Evolutionary conservation across 352 stramenopile genomes (phyloP), one percentile per base, ranked within the genome.

Genomic region (Hyaloperonospora brassicae): DNA sequence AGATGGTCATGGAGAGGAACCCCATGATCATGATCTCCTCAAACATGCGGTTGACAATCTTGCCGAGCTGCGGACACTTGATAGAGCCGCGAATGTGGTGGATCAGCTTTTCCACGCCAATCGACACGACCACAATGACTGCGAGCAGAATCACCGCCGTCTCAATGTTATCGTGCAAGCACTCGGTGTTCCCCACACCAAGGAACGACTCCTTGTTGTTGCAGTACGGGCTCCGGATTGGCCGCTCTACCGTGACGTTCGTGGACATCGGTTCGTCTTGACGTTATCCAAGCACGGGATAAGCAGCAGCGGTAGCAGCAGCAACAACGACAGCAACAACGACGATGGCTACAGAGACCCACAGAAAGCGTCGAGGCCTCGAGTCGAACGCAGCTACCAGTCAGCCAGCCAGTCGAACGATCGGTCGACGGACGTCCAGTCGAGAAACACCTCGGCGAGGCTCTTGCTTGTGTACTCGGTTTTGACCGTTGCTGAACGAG

Each of bases 21-120:
- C 84, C 84, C 72, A 94, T 73, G 67, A 91, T 87, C 81, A 92
- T 90, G 23, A 94, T 68, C 50, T 94, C 84, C 52, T 94, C 79
- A 59, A 94, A 92, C 43, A 94, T 80, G 41, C 84, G 81, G 64
- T 90, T 80, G 24, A 91, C 81, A 51, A 94, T 89, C 52, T 78
- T 81, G 46, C 71, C 69, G 44, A 94, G 76, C 55, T 94, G 84
- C 27, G 84, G 81, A 47, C 84, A 94, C 39, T 70, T 59, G 53
- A 94, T 88, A 38, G 58, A 58, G 8, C 56, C 64, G 31, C 76
- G 81, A 47, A 79, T 57, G 27, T 50, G 61, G 35, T 77, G 59
- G 50, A 91, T 79, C 5, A 76, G 11, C 23, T 64, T 61, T 30
- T 92, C 81, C 24, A 92, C 66, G 24, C 70, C 60, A 21, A 89